A percentile compares a stretch with the other conserved stretches of the same genome.
phyloP scores from a whole-genome alignment of 129 eudicot genomes.

The Flaveria robusta region DNA sequence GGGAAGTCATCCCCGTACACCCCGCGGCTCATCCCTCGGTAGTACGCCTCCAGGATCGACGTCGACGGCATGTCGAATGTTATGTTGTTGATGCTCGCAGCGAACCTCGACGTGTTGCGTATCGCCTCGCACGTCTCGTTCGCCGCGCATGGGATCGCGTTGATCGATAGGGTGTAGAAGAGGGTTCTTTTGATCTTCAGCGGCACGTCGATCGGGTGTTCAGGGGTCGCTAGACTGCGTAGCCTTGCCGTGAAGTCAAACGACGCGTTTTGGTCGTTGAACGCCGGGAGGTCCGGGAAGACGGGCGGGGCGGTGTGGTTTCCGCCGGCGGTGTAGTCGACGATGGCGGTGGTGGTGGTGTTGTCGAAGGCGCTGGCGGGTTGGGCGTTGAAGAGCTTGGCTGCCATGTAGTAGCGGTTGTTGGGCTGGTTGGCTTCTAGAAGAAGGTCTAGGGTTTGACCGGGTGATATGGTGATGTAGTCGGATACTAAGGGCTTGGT shows the following conservation, averaged over 20 bases:
- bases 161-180: constrained; percentile 38
- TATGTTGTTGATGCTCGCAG: constrained; percentile 55
- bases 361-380: constrained; percentile 24
- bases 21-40: constrained; percentile 34
- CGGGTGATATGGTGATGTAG: constrained; percentile 54
- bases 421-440: constrained; percentile 51
- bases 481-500: constrained; percentile 46
- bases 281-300: constrained; percentile 41
- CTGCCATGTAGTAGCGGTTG: constrained; percentile 59
- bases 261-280: constrained; percentile 36
- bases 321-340: constrained; percentile 31
- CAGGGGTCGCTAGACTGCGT: constrained; percentile 39
- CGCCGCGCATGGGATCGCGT: constrained; percentile 28
- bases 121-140: constrained; percentile 39
- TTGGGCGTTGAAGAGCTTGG: constrained; percentile 35
- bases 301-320: constrained; percentile 27
- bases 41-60: constrained; percentile 47
- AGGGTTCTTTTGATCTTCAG: constrained; percentile 28
- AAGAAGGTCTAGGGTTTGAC: constrained; percentile 66
- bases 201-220: constrained; percentile 52
- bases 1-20: constrained; percentile 53
- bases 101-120: constrained; percentile 24
- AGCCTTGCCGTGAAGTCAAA: constrained; percentile 31
- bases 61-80: constrained; percentile 38
- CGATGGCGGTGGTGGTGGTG: constrained; percentile 52